Percentiles rank a stretch among this genome's conserved stretches.
Evolutionary conservation across 2,329 filamentous ascomycete species (phyloP).

Genomic region (Penicillium sp.): DNA sequence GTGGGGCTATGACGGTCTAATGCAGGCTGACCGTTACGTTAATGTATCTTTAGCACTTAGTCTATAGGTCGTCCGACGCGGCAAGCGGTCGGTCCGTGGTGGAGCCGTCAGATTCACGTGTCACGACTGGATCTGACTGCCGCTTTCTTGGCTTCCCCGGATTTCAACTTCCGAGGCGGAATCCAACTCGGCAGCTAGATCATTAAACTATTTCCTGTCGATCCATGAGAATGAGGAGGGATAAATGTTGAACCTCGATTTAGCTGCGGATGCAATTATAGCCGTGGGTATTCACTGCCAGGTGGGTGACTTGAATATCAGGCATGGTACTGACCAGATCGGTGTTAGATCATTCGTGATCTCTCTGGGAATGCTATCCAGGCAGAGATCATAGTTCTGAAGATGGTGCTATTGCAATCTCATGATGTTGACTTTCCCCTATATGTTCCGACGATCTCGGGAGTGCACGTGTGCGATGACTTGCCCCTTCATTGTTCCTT

Average conservation of each 20-base stretch:
- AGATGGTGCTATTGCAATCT: not conserved
- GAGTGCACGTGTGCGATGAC: not conserved
- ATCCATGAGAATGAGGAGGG: not conserved
- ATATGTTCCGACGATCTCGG: too few relatives aligned
- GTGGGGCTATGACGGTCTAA: conserved; percentile 4
- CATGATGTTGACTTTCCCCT: not conserved
- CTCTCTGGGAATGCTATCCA: too few relatives aligned
- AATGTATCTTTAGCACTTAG: not conserved
- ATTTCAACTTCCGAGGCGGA: conserved; percentile 11
- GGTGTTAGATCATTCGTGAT: not conserved
- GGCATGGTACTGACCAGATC: not conserved
- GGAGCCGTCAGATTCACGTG: conserved; percentile 8
- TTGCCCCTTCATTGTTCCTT: too few relatives aligned
- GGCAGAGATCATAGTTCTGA: not conserved
- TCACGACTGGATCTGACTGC: conserved; percentile 8
- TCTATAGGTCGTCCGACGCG: conserved; percentile 14
- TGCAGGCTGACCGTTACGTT: conserved; percentile 11
- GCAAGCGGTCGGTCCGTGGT: conserved; percentile 9
- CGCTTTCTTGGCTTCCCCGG: conserved; percentile 12
- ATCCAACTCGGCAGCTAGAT: conserved; percentile 7
- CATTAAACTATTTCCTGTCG: not conserved
- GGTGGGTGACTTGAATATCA: not conserved
- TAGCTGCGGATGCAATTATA: not conserved
- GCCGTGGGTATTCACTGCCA: not conserved
- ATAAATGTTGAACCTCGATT: not conserved